Evolutionary conservation across 352 stramenopile species (phyloP), one percentile per base, ranked within the genome.

Genomic region (Globisporangium yorkense): DNA sequence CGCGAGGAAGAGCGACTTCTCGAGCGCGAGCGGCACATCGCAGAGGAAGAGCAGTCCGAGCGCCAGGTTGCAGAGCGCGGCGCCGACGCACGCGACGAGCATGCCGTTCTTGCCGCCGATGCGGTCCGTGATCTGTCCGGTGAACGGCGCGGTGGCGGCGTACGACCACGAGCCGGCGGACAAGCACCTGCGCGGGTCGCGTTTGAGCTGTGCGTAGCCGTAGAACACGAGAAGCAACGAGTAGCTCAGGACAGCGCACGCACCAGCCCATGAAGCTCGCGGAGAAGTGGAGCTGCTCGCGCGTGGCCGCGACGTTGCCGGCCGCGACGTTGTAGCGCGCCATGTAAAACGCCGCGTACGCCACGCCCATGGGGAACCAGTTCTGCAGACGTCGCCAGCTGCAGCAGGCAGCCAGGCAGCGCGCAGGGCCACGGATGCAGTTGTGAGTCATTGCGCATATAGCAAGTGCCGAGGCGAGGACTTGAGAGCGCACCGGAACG

Each of bases 301-400:
- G 78, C 21, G 88, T 66, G 0, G 65, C 67, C 33, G 70, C 68
- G n/a, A 91, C 69, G 61, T 91, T 91, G 41, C 81, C 81, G 0
- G 80, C 81, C 27, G 76, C 68, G 15, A 91, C 80, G 48, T 88
- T 79, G 61, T 91, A 91, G 16, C 80, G 68, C 37, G 80, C 76
- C 80, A 88, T 91, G 70, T 91, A 88, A 65, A 91, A 91, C 24
- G 77, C 76, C 1, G 80, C 76, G 56, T 91, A 88, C 31, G 78
- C 78, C 13, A 89, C 58, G 43, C 81, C 78, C 75, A 91, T 86
- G 7, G 80, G 77, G 62, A 91, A 87, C 76, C 76, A 88, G 60
- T 91, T 88, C 57, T 81, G 68, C 20, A 88, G 66, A 41, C 80
- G 75, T 24, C 80, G 74, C 77, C 75, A 88, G 31, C 31, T 35